A percentile compares a stretch with the other conserved stretches of the same genome.
phyloP scores from a whole-genome alignment of 768 basidiomycete genomes.

The Multifurca ochricompacta region DNA sequence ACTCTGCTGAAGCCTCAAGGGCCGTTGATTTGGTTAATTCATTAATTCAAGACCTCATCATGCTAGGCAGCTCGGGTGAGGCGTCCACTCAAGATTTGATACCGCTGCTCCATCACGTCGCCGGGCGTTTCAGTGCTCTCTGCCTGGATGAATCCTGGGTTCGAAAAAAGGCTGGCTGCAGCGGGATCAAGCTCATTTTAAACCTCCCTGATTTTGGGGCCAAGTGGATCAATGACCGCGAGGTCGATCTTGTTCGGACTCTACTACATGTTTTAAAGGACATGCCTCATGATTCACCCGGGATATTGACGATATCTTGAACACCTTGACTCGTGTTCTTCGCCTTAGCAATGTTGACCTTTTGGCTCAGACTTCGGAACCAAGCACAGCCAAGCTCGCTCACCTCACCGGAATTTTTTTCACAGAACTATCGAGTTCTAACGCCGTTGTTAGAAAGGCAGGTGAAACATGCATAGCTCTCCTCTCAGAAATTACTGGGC shows the following conservation, averaged over 20 bases:
- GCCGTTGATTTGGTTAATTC: constrained; percentile 52
- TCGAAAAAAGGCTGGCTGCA: constrained; percentile 82
- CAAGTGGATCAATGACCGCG: constrained; percentile 78
- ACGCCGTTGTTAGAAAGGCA: constrained; percentile 75
- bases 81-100: constrained; percentile 49
- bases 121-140: constrained; percentile 72
- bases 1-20: constrained; percentile 48
- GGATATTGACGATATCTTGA: constrained; percentile 69
- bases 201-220: constrained; percentile 60
- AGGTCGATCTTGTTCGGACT: constrained; percentile 84
- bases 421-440: constrained; percentile 82
- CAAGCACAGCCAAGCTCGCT: constrained; percentile 39
- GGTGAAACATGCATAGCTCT: constrained; percentile 74
- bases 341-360: constrained; percentile 48
- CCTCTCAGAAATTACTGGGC: constrained; percentile 64
- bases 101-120: constrained; percentile 70
- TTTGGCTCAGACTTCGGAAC: constrained; percentile 38
- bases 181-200: constrained; percentile 76
- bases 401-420: constrained; percentile 78
- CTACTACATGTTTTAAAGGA: constrained; percentile 91
- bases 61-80: constrained; percentile 40
- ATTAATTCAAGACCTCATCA: constrained; percentile 61
- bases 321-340: constrained; percentile 64
- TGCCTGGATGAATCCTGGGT: constrained; percentile 91
- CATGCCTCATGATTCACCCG: constrained; percentile 80